A percentile compares a stretch with the other conserved stretches of the same genome.
Conservation (phyloP, 176 grass and related monocot species). For the Rhynchospora pubera region DNA sequence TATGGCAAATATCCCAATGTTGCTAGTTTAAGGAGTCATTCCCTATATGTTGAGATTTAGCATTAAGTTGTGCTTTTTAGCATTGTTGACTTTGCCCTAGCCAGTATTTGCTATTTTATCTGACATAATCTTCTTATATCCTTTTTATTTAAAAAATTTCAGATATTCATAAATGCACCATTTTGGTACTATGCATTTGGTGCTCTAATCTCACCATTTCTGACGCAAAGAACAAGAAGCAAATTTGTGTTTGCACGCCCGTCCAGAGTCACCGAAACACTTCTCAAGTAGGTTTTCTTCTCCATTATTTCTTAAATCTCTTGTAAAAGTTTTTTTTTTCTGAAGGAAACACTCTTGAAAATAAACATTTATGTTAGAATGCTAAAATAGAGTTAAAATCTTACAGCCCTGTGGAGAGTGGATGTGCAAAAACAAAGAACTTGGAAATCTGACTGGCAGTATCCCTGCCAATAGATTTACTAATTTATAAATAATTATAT, state of each 20-base stretch:
- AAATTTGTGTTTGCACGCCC: conserved; percentile 83
- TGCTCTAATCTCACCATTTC: conserved; percentile 70
- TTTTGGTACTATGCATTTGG: conserved; percentile 98
- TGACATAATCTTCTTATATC: conserved; percentile 2
- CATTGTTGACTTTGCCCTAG: background rate
- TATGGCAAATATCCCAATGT: background rate
- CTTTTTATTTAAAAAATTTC: background rate
- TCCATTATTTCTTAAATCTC: background rate
- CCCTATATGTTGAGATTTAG: background rate
- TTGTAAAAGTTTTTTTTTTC: background rate
- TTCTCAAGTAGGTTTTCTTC: conserved; percentile 60
- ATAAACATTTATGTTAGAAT: background rate
- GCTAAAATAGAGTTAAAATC: background rate
- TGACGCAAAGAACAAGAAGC: conserved; percentile 94
- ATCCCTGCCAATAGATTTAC: background rate
- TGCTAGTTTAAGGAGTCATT: background rate
- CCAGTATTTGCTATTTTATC: background rate
- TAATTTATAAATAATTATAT: background rate
- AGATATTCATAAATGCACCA: conserved; percentile 94
- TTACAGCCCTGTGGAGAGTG: background rate
- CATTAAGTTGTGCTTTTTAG: background rate
- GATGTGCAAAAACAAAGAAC: background rate
- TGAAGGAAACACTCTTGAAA: background rate
- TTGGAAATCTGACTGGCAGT: background rate
- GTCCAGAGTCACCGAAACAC: conserved; percentile 75